phyloP scores from a whole-genome alignment of 257 asterid genomes.

The Nicotiana noctiflora region DNA sequence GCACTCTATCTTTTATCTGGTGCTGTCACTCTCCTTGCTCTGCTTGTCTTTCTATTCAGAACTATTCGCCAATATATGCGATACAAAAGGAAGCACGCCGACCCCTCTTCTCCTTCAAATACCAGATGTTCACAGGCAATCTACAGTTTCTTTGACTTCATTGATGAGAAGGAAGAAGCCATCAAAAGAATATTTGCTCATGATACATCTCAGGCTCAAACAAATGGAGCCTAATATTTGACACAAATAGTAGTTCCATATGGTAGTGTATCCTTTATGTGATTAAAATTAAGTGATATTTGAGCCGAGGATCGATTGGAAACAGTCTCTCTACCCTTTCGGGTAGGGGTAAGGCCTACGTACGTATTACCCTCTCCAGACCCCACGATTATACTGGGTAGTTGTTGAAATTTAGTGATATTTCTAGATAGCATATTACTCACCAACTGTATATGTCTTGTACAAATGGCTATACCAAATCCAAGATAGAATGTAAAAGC shows the following conservation, averaged over 20 bases:
- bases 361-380: too few species aligned
- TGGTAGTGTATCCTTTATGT: neutral
- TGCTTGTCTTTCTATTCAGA: conserved; percentile 15
- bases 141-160: conserved; percentile 28
- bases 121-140: conserved; percentile 14
- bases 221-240: neutral
- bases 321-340: too few species aligned
- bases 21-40: conserved; percentile 13
- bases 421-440: neutral
- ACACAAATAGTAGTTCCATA: neutral
- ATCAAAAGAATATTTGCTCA: conserved; percentile 26
- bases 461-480: neutral
- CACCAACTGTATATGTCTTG: conserved; percentile 4
- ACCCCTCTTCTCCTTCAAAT: conserved; percentile 15
- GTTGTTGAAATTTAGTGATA: too few species aligned
- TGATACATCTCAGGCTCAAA: conserved; percentile 15
- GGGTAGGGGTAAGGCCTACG: too few species aligned
- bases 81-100: conserved; percentile 22
- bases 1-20: conserved; percentile 70
- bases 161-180: conserved; percentile 40
- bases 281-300: neutral
- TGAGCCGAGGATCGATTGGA: too few species aligned
- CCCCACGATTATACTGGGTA: too few species aligned
- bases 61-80: conserved; percentile 22
- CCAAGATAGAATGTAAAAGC: too few species aligned